These are phyloP conservation scores for Arachnomyces sp. DNA, from an alignment of 2,329 filamentous ascomycete species.

Conservation along the genomic window DNA sequence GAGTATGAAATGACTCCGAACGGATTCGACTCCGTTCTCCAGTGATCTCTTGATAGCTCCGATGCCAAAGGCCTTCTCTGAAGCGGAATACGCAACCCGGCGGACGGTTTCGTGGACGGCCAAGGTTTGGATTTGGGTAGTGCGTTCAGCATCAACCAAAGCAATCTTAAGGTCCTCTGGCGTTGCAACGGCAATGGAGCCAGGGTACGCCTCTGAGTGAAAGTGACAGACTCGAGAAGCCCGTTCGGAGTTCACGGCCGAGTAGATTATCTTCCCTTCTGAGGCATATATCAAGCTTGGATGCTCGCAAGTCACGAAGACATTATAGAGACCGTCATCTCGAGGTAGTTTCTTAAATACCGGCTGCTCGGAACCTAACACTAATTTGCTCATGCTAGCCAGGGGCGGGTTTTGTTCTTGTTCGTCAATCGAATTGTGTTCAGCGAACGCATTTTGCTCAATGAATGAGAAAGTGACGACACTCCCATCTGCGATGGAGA, in stretches of 20 bases:
- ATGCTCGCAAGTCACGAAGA: slow-evolving; percentile 91
- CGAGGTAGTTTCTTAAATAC: slow-evolving; percentile 71
- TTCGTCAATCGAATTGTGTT: too few species aligned
- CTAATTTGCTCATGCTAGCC: slow-evolving; percentile 68
- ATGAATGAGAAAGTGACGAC: slow-evolving; percentile 77
- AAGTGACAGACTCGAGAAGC: slow-evolving; percentile 77
- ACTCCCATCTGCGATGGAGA: slow-evolving; percentile 87
- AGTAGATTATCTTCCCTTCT: slow-evolving; percentile 83
- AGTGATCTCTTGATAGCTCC: slow-evolving; percentile 76
- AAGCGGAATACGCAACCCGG: slow-evolving; percentile 74
- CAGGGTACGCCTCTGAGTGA: slow-evolving; percentile 70
- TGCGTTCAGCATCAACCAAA: slow-evolving; percentile 71
- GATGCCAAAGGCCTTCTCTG: slow-evolving; percentile 73
- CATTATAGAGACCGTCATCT: slow-evolving; percentile 59
- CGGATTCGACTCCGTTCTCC: slow-evolving; percentile 61
- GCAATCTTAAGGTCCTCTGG: slow-evolving; percentile 69
- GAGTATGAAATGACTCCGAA: slow-evolving; percentile 75
- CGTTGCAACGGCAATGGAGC: slow-evolving; percentile 74
- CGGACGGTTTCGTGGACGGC: slow-evolving; percentile 75
- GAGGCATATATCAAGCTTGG: slow-evolving; percentile 87
- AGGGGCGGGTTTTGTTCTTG: slow-evolving; percentile 50
- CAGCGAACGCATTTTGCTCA: too few species aligned
- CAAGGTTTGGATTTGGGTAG: slow-evolving; percentile 79
- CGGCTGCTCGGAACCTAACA: slow-evolving; percentile 78
- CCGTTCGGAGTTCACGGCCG: slow-evolving; percentile 83